Percentiles rank a stretch among this genome's conserved stretches.
Conservation (phyloP, 1,284 basidiomycete genomes). For the Mycena sp. region DNA sequence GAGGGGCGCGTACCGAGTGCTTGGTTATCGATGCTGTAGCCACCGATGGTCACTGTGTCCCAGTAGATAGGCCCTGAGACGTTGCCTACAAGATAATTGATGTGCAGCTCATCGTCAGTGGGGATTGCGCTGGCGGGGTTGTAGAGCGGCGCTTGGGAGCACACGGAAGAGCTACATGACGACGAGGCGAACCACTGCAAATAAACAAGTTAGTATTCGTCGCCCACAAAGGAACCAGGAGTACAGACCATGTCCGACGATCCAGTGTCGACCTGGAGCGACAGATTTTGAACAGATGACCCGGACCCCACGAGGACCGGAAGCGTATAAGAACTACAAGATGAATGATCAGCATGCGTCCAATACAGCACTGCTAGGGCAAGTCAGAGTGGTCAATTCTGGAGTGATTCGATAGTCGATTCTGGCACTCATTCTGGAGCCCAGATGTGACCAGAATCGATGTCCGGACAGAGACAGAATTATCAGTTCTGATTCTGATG, state of each 20-base stretch:
- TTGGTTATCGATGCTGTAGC: conserved; percentile 66
- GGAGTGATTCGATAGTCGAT: no score
- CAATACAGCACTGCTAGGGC: background rate
- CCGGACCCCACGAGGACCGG: conserved; percentile 59
- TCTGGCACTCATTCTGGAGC: no score
- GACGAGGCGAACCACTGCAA: conserved; percentile 72
- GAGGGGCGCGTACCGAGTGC: conserved; percentile 60
- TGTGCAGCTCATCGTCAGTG: conserved; percentile 54
- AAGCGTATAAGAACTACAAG: conserved; percentile 66
- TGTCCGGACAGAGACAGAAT: no score
- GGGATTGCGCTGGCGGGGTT: conserved; percentile 55
- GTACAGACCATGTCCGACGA: conserved; percentile 75
- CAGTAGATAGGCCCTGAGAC: conserved; percentile 71
- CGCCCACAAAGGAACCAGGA: background rate
- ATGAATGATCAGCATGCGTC: background rate
- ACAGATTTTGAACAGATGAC: conserved; percentile 54
- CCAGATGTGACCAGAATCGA: no score
- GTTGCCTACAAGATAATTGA: conserved; percentile 66
- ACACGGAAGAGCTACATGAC: conserved; percentile 59
- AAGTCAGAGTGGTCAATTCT: no score
- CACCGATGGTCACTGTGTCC: conserved; percentile 68
- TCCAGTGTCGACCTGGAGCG: conserved; percentile 77
- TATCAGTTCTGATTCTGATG: no score
- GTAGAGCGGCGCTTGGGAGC: conserved; percentile 58
- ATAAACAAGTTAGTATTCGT: conserved; percentile 1